Evolutionary conservation across 305 asterid genomes (phyloP), one percentile per base, ranked within the genome.

Genomic region (Fraxinus sp.): DNA sequence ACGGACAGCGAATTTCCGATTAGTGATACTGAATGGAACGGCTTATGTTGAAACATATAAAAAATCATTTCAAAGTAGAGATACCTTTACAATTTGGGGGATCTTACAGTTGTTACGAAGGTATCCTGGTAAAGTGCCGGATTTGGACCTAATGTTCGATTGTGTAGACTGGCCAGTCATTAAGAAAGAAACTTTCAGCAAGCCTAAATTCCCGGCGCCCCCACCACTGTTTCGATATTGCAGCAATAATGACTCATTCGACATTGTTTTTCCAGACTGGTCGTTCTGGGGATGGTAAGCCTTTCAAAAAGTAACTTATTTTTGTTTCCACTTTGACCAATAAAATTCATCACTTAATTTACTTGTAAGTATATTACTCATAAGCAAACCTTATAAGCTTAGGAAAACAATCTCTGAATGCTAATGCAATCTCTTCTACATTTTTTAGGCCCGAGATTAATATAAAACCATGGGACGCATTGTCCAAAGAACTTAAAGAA

Each of bases 221-320:
- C 98, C 99, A 14, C 97, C 99, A 0, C 46, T 96, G 86, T 96
- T 96, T 84, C 88, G 98, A 3, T 96, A 92, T 80, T 93, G 97
- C 33, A 91, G 92, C 4, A 89, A 92, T 75, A 88, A 92, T 35
- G 2, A 83, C 43, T 89, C 93, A 13, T 83, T 83, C 10, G 98
- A 96, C 85, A 93, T 96, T 70, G 97, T 90, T 80, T 96, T 96
- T 84, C 98, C 99, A 0, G 99, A 96, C 36, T 96, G 99, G 99
- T 93, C 98, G 0, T 96, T 93, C 84, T 96, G 99, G 99, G 99
- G 98, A 64, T 96, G 99, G 99, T 96, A 90, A 0, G 89, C 10
- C 46, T 22, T 36, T 46, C 3, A 26, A 66, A 5, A 18, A 57
- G 68, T 57, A 55, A 66, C n/a, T 66, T 52, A 16, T 4, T n/a